Evolutionary conservation across 2,329 filamentous ascomycete genomes (phyloP).

Genomic region (Verruconis gallopava): DNA sequence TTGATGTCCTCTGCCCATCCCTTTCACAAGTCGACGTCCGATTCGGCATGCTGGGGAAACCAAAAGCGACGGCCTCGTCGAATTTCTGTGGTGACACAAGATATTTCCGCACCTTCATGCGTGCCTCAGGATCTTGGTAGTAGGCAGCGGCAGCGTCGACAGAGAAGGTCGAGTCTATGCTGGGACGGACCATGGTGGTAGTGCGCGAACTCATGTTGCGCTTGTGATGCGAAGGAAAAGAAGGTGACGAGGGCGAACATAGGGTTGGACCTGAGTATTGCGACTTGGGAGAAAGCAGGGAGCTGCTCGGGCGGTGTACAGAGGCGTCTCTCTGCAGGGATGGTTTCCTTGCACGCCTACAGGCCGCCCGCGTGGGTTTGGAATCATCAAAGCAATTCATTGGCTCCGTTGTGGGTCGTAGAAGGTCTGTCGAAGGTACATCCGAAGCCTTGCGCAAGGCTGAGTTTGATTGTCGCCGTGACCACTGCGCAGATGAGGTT

Average conservation of each 20-base stretch:
- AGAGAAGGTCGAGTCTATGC: conserved; percentile 7
- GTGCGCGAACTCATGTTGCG: conserved; percentile 5
- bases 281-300: not conserved
- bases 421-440: not conserved
- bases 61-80: conserved; percentile 87
- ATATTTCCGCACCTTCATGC: conserved; percentile 73
- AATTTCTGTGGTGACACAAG: conserved; percentile 87
- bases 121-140: conserved; percentile 81
- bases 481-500: not conserved
- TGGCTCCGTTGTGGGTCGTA: not conserved
- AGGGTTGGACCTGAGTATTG: conserved; percentile 5
- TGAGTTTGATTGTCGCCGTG: conserved; percentile 1
- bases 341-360: not conserved
- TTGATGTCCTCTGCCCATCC: conserved; percentile 12
- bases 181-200: conserved; percentile 4
- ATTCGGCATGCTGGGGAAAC: conserved; percentile 52
- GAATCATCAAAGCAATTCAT: conserved; percentile 10
- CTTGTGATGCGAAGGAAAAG: conserved; percentile 5
- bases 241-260: not conserved
- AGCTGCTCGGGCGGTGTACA: not conserved
- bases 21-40: conserved; percentile 1
- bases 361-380: not conserved
- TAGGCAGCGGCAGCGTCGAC: conserved; percentile 35
- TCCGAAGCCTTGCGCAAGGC: not conserved
- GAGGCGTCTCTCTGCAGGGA: not conserved